Base-by-base conservation (phyloP, 495 filamentous ascomycete genomes). In the Penicillium bovifimosum region DNA sequence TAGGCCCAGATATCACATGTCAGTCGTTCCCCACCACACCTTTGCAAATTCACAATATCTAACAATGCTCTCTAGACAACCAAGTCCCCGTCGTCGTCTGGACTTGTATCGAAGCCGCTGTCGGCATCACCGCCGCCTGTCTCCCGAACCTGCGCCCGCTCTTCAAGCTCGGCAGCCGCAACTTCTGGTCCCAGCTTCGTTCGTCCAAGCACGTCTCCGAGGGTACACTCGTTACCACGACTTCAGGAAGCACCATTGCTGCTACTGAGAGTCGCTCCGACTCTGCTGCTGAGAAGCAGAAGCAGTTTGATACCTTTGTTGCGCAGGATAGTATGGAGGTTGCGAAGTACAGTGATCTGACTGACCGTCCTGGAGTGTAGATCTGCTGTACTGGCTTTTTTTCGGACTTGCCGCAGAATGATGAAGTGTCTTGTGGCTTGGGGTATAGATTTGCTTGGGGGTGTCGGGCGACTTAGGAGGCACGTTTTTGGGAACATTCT, bases 61-160 rank as follows among this genome's bases (percentile, higher is more conserved):
- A 43, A 62, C 39, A 1, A 29, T 33, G 5, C 16, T n/a, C 6
- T 32, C 6, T n/a, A 63, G 63, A 59, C 24, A 47, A 66, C 36
- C 63, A 66, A 62, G 61, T 60, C 40, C 63, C 61, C 2, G 47
- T 54, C 9, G 58, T 55, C 41, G 52, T 66, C 27, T 66, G 63
- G 63, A 66, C 63, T 11, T 66, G 63, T 38, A 46, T 53, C 16
- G 63, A 66, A 44, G 55, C 55, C 10, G 61, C 61, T 1, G 63
- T 66, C 0, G 61, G 55, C 16, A 66, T 66, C 33, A 50, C 60
- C 5, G 63, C 61, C 6, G 63, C 63, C 26, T 66, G 63, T 41
- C 54, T 66, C 1, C 61, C 63, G 2, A 66, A 66, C 38, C 54
- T 66, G 8, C 45, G 60, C 24, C 63, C 63, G 10, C 35, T 64